phyloP scores from a whole-genome alignment of 2,329 filamentous ascomycete genomes.

The Colletotrichum lentis region DNA sequence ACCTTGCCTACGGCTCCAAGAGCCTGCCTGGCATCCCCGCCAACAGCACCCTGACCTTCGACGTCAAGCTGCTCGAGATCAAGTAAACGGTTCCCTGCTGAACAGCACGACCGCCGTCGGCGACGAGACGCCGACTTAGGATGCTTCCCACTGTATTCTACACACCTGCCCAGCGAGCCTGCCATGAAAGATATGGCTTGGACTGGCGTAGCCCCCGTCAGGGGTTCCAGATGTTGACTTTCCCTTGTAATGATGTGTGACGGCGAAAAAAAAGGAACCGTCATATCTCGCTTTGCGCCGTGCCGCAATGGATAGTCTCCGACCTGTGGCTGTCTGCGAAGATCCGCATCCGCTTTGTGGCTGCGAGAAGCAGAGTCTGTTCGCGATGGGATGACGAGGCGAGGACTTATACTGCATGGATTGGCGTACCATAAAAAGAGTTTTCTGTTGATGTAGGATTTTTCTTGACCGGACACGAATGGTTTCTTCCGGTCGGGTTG shows the following conservation, averaged over 20 bases:
- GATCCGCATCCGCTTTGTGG: slow-evolving; percentile 47
- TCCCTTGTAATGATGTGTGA: slow-evolving; percentile 39
- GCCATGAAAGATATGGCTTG: slow-evolving; percentile 22
- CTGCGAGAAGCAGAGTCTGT: slow-evolving; percentile 51
- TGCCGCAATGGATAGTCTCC: slow-evolving; percentile 55
- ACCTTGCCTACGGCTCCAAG: slow-evolving; percentile 89
- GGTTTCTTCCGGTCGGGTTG: slow-evolving; percentile 37
- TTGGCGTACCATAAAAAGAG: slow-evolving; percentile 55
- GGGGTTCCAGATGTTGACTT: slow-evolving; percentile 30
- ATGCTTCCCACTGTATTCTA: slow-evolving; percentile 33
- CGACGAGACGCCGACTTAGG: slow-evolving; percentile 28
- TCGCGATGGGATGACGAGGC: slow-evolving; percentile 59
- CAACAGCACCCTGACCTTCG: slow-evolving; percentile 92
- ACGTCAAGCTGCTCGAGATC: slow-evolving; percentile 85
- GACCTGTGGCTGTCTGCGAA: slow-evolving; percentile 56
- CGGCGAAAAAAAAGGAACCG: slow-evolving; percentile 20
- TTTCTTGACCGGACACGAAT: slow-evolving; percentile 28
- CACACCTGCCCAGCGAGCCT: slow-evolving; percentile 22
- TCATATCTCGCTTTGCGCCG: slow-evolving; percentile 45
- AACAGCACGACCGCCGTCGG: slow-evolving; percentile 17
- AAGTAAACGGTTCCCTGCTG: slow-evolving; percentile 63
- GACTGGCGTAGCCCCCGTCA: slow-evolving; percentile 5
- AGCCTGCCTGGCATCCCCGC: slow-evolving; percentile 83
- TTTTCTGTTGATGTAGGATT: slow-evolving; percentile 42
- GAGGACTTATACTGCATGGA: slow-evolving; percentile 60